Base-by-base conservation (phyloP, 2,329 filamentous ascomycete species). In the Tolypocladium tropicale region DNA sequence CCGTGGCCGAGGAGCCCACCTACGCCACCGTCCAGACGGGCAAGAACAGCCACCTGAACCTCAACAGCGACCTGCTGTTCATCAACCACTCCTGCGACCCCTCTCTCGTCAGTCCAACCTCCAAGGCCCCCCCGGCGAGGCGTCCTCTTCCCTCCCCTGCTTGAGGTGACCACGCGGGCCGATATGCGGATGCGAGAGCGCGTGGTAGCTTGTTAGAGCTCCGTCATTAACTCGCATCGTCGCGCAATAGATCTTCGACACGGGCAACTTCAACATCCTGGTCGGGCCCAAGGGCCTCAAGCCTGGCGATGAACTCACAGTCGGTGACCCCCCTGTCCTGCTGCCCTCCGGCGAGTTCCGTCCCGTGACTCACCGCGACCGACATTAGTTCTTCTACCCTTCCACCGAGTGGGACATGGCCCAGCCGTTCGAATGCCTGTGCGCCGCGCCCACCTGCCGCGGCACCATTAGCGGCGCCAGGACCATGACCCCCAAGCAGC, bases 321-420 rank as follows among this genome's bases (percentile, higher is more conserved):
- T 80, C 56, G 58, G 70, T 65, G 48, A 58, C 46, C 33, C 53
- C 57, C 34, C 10, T 12, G 7, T 39, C 34, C 10, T 16, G 12
- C 34, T 16, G 14, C 30, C 16, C 7, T 4, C 25, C n/a, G 23
- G 34, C 21, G 14, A 25, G 11, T 7, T 28, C 25, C 16, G 4
- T 25, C 7, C 3, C 4, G 25, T 12, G 11, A n/a, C 25, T 23
- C 25, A 32, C 21, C 36, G 58, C 49, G 55, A 30, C 53, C 55
- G 41, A 16, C 12, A 6, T 21, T 54, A 81, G 67, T 90, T 89
- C 73, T 90, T 89, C 72, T 90, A 90, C 63, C 85, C 86, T 4
- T 88, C 83, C 55, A 89, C 85, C 1, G 86, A 90, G 70, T 90
- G 85, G 85, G 65, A 76, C 64, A 89, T 90, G 86, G 82, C 82